These are phyloP conservation scores for Aspergillus niger DNA, from an alignment of 2,329 filamentous ascomycete genomes.

Conservation along the genomic window DNA sequence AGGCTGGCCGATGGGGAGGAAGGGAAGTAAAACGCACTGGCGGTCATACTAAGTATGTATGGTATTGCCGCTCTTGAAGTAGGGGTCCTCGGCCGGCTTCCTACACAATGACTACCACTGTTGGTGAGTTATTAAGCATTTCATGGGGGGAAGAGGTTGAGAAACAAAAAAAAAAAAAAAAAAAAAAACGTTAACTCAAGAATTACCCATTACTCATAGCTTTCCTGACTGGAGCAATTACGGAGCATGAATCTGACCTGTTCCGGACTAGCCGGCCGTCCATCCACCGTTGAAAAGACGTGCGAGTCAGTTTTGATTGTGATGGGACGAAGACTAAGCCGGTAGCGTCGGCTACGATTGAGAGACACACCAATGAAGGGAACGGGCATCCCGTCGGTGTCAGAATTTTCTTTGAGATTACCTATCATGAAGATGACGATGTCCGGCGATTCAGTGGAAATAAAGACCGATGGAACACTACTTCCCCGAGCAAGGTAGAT, in stretches of 20 bases:
- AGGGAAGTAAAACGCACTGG: not conserved
- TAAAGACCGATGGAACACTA: not conserved
- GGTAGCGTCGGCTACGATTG: not conserved
- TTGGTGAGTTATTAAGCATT: too few species aligned
- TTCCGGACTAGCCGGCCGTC: not conserved
- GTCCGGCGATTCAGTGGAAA: not conserved
- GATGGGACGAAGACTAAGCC: slow-evolving; percentile 10
- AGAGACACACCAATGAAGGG: not conserved
- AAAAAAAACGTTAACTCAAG: too few species aligned
- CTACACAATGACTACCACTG: too few species aligned
- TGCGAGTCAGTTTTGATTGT: slow-evolving; percentile 18
- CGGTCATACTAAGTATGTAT: too few species aligned
- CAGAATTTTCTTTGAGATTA: slow-evolving; percentile 1
- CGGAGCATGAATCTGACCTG: not conserved
- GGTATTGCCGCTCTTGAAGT: too few species aligned
- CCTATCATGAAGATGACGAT: not conserved
- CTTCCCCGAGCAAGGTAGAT: not conserved
- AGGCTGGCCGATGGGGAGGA: not conserved
- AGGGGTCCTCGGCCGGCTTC: too few species aligned
- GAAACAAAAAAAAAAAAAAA: too few species aligned
- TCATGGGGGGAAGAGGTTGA: too few species aligned
- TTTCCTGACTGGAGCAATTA: not conserved
- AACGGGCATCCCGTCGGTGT: not conserved
- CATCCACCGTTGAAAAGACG: not conserved
- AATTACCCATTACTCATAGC: not conserved